A percentile compares a stretch with the other conserved stretches of the same genome.
Evolutionary conservation across 2,329 filamentous ascomycete genomes (phyloP).

Genomic region (Aspergillus novofumigatus): DNA sequence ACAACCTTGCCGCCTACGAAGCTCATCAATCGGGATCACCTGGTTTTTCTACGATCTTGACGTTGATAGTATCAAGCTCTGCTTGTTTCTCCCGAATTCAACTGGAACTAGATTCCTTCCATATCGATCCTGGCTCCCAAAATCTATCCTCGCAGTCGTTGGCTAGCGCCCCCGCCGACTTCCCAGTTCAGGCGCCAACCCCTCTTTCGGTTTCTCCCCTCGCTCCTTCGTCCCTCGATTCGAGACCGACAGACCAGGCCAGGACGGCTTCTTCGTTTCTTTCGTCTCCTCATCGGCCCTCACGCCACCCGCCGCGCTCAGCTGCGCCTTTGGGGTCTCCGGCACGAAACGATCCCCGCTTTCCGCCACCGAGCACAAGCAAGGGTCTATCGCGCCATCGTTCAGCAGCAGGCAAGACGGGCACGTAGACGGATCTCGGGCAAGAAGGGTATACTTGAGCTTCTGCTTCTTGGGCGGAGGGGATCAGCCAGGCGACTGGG

Average conservation of each 20-base stretch:
- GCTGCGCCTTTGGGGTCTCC: conserved; percentile 64
- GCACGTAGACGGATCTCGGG: conserved; percentile 40
- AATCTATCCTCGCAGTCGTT: conserved; percentile 16
- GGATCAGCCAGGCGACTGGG: conserved; percentile 11
- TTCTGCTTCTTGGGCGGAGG: conserved; percentile 23
- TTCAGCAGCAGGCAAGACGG: conserved; percentile 59
- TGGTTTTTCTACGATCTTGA: neutral
- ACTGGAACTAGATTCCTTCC: neutral
- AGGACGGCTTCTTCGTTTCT: conserved; percentile 46
- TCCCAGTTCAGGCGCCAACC: conserved; percentile 13
- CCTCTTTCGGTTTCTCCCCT: conserved; percentile 11
- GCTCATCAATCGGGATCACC: neutral
- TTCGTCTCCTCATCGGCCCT: conserved; percentile 61
- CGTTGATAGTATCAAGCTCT: neutral
- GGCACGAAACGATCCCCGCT: conserved; percentile 68
- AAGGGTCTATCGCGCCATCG: conserved; percentile 69
- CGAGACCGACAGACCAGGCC: conserved; percentile 13
- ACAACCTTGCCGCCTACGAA: neutral
- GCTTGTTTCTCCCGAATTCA: neutral
- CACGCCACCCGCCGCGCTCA: conserved; percentile 59
- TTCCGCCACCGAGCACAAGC: conserved; percentile 70
- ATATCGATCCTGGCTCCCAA: conserved; percentile 25
- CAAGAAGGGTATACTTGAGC: conserved; percentile 18
- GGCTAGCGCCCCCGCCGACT: conserved; percentile 16
- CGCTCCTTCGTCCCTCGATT: conserved; percentile 9